Evolutionary conservation across 306 rosid genomes (phyloP), one percentile per base, ranked within the genome.

Genomic region (Cicer cuneatum): DNA sequence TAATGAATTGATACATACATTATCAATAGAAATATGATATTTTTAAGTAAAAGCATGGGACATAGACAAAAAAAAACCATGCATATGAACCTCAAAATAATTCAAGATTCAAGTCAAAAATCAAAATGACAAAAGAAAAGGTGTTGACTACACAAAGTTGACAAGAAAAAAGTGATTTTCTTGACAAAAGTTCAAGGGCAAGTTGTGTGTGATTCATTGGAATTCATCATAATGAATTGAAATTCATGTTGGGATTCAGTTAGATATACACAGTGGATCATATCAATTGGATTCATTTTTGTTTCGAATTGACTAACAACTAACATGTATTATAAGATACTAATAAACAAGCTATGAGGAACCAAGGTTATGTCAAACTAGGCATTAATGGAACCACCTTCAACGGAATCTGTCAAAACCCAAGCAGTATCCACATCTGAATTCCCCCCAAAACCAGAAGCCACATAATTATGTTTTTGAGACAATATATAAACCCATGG

Each of bases 391-490:
- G 40, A 77, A 69, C 40, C 52, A 45, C 35, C 70, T 66, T 69
- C 76, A 60, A 60, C 53, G 21, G 45, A 59, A 3, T 5, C 12
- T 8, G 56, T 7, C 41, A 62, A 70, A 57, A 70, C 18, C 69
- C 75, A 56, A 61, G 46, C 35, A 71, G 48, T 18, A 41, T 42
- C 57, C 29, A 64, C 67, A 18, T 65, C 67, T 38, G 16, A 72
- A 64, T 45, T 18, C 62, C 74, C 69, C 29, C 58, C 40, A 35
- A 33, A 73, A 73, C 46, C 37, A 71, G 13, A 41, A 71, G 14
- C 69, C 65, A 15, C 38, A 29, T 6, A 73, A 33, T 15, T 24
- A 24, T 24, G 3, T 13, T 63, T 63, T 63, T 15, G 71, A 21
- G 41, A 66, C 45, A 43, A 42, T 33, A 19, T 41, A 54, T 24